Evolutionary conservation across 306 rosid genomes (phyloP).

Genomic region (Cicer pinnatifidum): DNA sequence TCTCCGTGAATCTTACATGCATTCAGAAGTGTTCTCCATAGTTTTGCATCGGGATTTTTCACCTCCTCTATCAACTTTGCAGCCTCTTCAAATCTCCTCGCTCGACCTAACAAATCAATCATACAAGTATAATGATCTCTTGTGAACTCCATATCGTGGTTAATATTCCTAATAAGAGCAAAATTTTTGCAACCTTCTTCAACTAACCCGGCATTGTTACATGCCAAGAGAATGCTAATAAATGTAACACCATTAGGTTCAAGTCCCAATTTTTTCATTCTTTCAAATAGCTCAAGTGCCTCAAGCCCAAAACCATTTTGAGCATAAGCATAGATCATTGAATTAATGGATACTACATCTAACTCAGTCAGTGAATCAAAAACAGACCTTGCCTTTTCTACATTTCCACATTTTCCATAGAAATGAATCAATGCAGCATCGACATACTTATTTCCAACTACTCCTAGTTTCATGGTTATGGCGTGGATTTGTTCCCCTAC

Average conservation of each 20-base stretch:
- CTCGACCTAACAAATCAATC: slow-evolving; percentile 71
- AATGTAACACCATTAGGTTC: slow-evolving; percentile 64
- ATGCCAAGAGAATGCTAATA: slow-evolving; percentile 70
- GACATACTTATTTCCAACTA: slow-evolving; percentile 55
- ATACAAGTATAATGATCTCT: slow-evolving; percentile 66
- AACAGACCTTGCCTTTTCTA: slow-evolving; percentile 62
- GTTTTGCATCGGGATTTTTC: slow-evolving; percentile 61
- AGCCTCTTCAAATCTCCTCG: slow-evolving; percentile 71
- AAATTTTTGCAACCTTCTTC: slow-evolving; percentile 69
- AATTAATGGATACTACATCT: slow-evolving; percentile 64
- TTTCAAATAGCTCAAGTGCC: slow-evolving; percentile 59
- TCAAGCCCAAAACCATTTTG: slow-evolving; percentile 66
- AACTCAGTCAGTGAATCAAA: slow-evolving; percentile 48
- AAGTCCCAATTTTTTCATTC: slow-evolving; percentile 49
- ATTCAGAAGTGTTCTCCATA: slow-evolving; percentile 70
- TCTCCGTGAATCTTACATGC: slow-evolving; percentile 66
- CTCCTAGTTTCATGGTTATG: slow-evolving; percentile 54
- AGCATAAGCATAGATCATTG: slow-evolving; percentile 72
- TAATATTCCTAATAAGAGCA: slow-evolving; percentile 43
- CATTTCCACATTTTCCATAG: slow-evolving; percentile 75
- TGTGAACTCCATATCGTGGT: slow-evolving; percentile 54
- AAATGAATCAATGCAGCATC: slow-evolving; percentile 66
- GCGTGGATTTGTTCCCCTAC: slow-evolving; percentile 66
- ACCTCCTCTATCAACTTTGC: slow-evolving; percentile 59
- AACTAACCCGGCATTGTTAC: slow-evolving; percentile 72